A percentile compares a stretch with the other conserved stretches of the same genome.
Conservation (phyloP, 2,329 filamentous ascomycete genomes). For the Phyllosticta capitalensis region DNA sequence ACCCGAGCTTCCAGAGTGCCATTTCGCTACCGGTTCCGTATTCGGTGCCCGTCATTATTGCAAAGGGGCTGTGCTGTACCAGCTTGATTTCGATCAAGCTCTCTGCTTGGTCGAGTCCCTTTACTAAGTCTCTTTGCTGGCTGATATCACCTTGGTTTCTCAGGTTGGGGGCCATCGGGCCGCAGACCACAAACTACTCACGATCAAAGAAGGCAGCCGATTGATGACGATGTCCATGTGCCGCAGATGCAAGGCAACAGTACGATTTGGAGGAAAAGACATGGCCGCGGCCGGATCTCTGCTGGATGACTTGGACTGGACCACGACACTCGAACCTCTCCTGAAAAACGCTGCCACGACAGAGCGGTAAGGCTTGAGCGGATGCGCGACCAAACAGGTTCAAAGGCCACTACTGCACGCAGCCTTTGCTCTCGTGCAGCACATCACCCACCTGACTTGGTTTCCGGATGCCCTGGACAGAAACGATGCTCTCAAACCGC, state of each 20-base stretch:
- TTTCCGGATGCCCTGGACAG: background rate
- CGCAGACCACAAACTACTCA: background rate
- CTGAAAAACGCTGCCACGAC: background rate
- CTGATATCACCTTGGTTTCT: background rate
- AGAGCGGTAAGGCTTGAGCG: background rate
- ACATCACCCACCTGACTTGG: background rate
- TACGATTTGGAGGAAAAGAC: background rate
- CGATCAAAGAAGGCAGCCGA: background rate
- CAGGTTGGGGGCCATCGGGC: background rate
- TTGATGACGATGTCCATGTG: background rate
- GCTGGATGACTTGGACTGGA: background rate
- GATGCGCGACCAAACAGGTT: background rate
- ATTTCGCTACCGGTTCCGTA: background rate
- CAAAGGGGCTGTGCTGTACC: background rate
- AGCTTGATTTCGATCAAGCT: background rate
- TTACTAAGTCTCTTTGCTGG: background rate
- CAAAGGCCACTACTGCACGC: background rate
- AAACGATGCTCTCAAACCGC: background rate
- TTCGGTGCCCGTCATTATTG: background rate
- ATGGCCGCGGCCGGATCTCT: background rate
- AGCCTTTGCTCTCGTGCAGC: background rate
- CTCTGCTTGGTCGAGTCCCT: background rate
- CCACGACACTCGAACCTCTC: background rate
- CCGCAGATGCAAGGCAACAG: background rate
- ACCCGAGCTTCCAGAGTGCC: background rate